Evolutionary conservation across 139 green algal species (phyloP).

Genomic region (Chlorella ohadii): DNA sequence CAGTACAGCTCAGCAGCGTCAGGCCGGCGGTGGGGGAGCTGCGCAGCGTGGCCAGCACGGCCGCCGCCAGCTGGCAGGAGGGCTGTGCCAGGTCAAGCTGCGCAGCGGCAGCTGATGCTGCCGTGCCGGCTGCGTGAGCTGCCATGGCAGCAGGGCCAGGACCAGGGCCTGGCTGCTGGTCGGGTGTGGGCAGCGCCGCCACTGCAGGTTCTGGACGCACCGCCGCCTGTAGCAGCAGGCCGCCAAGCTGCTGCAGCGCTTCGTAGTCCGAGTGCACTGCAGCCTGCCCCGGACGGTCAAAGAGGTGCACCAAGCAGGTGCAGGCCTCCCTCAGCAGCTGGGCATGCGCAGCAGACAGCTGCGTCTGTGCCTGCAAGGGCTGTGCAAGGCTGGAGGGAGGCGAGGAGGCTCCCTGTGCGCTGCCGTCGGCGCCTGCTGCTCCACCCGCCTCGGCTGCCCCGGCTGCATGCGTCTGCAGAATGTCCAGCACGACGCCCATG

Average conservation of each 20-base stretch:
- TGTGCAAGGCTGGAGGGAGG: too few relatives aligned
- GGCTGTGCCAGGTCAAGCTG: neutral
- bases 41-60: neutral
- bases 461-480: slow-evolving; percentile 22
- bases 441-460: neutral
- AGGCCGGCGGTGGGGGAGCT: neutral
- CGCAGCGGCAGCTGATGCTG: neutral
- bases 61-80: neutral
- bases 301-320: slow-evolving; percentile 4
- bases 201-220: neutral
- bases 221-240: neutral
- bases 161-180: neutral
- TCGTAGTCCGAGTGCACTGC: neutral
- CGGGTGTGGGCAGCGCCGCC: neutral
- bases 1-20: slow-evolving; percentile 8
- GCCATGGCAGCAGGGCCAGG: neutral
- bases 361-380: too few relatives aligned
- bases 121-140: neutral
- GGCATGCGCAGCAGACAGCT: neutral
- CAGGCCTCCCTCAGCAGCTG: slow-evolving; percentile 1
- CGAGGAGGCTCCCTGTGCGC: neutral
- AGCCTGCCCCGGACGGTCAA: neutral
- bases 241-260: slow-evolving; percentile 12
- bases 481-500: neutral
- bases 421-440: neutral